Conservation (phyloP, 2,329 filamentous ascomycete species). For the Aspergillus sojae region DNA sequence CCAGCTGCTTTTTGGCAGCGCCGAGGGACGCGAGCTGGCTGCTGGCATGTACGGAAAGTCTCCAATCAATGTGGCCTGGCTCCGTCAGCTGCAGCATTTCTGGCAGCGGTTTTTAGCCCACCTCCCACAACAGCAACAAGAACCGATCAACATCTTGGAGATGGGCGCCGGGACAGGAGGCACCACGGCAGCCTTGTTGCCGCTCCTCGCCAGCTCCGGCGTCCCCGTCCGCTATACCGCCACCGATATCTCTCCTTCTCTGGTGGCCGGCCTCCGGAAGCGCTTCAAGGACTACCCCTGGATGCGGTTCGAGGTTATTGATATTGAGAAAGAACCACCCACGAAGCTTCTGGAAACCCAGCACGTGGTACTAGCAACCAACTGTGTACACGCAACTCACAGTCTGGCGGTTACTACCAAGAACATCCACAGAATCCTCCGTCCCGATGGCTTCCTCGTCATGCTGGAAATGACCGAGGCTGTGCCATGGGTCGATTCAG, state of each 20-base stretch:
- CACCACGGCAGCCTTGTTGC: slow-evolving; percentile 33
- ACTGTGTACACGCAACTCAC: slow-evolving; percentile 38
- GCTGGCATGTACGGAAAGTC: slow-evolving; percentile 38
- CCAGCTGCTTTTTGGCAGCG: slow-evolving; percentile 41
- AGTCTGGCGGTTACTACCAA: slow-evolving; percentile 22
- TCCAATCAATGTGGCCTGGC: slow-evolving; percentile 34
- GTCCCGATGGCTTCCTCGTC: slow-evolving; percentile 31
- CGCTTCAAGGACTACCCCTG: slow-evolving; percentile 28
- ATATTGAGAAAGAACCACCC: slow-evolving; percentile 30
- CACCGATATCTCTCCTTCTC: slow-evolving; percentile 38
- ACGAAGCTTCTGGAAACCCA: slow-evolving; percentile 19
- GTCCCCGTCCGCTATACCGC: slow-evolving; percentile 40
- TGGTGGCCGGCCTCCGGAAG: slow-evolving; percentile 35
- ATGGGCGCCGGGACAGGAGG: slow-evolving; percentile 26
- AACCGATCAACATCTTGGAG: slow-evolving; percentile 29
- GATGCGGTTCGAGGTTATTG: slow-evolving; percentile 26
- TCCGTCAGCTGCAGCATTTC: slow-evolving; percentile 36
- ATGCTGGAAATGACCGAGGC: slow-evolving; percentile 34
- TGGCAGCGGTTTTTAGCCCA: slow-evolving; percentile 18
- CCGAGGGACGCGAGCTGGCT: slow-evolving; percentile 37
- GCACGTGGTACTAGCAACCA: slow-evolving; percentile 36
- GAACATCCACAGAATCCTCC: slow-evolving; percentile 29
- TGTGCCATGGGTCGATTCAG: slow-evolving; percentile 27
- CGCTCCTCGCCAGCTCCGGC: slow-evolving; percentile 24
- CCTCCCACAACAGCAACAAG: slow-evolving; percentile 14